Base-by-base conservation (phyloP, 768 basidiomycete species). In the Hericium alpestre region DNA sequence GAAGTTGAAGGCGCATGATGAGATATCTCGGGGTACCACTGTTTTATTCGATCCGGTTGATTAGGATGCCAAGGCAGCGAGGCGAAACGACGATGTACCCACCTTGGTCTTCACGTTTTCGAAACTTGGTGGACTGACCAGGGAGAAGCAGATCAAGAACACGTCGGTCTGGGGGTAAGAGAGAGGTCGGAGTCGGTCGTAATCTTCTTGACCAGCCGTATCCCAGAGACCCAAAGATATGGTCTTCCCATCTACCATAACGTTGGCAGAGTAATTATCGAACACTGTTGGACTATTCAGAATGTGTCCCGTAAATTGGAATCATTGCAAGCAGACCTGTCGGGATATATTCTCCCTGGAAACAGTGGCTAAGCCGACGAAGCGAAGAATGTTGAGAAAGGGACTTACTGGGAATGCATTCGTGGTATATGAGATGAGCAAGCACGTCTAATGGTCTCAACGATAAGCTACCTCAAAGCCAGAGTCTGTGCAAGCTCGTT, bases 141-240 rank as follows among this genome's bases (percentile, higher is more conserved):
- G 82, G 51, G 93, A 95, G 77, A 99, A 99, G 72, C 96, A 99
- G 70, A 99, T 94, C 73, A 99, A 78, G 77, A 99, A 99, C 58
- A 99, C 93, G 71, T 99, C 95, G 46, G 96, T 98, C 74, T 98
- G 96, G 23, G 96, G 96, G 75, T 99, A 99, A 61, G 92, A 95
- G 65, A 99, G 81, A 53, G 96, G 96, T 64, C 96, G 86, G 64
- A 99, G 87, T 47, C 96, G 87, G 74, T 95, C 93, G 70, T 95
- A 99, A 76, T 99, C 95, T 73, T 99, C 96, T 74, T 99, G 96
- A 63, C 96, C 96, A 38, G 96, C 96, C n/a, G 96, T 99, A 80
- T 99, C 96, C 96, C 96, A 99, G 56, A 99, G 78, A 52, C 95
- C 95, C 56, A 98, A 84, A 59, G 93, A 96, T 67, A 98, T 94